phyloP scores from a whole-genome alignment of 176 grass and related monocot genomes.

The Thalia dealbata region DNA sequence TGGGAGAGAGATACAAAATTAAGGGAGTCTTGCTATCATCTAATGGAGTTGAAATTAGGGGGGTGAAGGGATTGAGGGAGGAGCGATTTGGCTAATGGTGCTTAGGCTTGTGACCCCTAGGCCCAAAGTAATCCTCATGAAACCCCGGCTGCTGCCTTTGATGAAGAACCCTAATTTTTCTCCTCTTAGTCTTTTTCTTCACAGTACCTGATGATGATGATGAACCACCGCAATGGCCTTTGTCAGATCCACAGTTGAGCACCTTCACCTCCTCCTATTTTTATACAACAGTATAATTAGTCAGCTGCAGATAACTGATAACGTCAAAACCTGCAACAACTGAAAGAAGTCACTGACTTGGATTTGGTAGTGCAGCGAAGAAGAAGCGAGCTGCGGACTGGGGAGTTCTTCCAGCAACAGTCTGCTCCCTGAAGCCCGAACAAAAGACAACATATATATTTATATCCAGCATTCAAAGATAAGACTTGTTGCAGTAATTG shows the following conservation, averaged over 20 bases:
- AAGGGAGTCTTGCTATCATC: no score
- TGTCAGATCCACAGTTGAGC: neutral
- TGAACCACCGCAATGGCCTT: slow-evolving; percentile 7
- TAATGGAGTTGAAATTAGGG: no score
- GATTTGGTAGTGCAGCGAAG: slow-evolving; percentile 14
- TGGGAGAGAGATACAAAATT: no score
- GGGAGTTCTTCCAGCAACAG: slow-evolving; percentile 33
- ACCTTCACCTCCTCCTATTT: neutral
- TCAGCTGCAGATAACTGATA: neutral
- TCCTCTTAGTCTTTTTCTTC: slow-evolving; percentile 26
- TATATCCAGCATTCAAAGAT: no score
- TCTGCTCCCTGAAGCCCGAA: slow-evolving; percentile 41
- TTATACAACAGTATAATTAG: slow-evolving; percentile 1
- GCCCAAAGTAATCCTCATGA: slow-evolving; percentile 56
- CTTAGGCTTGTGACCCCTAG: slow-evolving; percentile 1
- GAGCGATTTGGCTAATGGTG: neutral
- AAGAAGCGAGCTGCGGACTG: neutral
- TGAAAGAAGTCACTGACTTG: slow-evolving; percentile 5
- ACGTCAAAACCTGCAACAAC: no score
- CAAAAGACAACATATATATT: no score
- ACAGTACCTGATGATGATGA: slow-evolving; percentile 30
- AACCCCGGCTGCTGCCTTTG: slow-evolving; percentile 32
- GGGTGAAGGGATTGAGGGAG: neutral
- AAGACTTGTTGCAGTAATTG: no score
- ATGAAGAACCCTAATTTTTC: slow-evolving; percentile 26